Evolutionary conservation across 441 rosid genomes (phyloP).

Genomic region (Codiaeum variegatum): DNA sequence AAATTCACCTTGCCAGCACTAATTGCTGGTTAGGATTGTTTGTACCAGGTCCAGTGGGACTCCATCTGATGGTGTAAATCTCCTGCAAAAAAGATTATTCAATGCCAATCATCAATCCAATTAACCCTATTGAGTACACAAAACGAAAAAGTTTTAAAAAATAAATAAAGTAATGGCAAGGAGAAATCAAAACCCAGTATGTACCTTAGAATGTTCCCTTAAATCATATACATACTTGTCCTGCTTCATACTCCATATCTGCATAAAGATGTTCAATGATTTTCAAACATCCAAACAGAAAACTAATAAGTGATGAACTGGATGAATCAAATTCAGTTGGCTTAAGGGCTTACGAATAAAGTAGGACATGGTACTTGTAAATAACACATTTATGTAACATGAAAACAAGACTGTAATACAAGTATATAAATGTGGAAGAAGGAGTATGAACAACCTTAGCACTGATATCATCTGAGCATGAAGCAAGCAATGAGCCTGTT

Average conservation of each 20-base stretch:
- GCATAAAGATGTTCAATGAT: slow-evolving; percentile 26
- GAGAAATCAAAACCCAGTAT: not conserved
- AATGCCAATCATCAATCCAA: slow-evolving; percentile 1
- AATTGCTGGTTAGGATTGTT: slow-evolving; percentile 88
- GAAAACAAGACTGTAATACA: slow-evolving; percentile 1
- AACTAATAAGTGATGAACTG: not conserved
- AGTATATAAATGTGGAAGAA: slow-evolving; percentile 3
- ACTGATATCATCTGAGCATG: slow-evolving; percentile 93
- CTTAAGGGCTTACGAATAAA: not conserved
- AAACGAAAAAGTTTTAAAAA: too few relatives aligned
- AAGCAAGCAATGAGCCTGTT: slow-evolving; percentile 82
- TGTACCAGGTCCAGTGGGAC: slow-evolving; percentile 90
- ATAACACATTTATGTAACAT: not conserved
- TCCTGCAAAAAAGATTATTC: slow-evolving; percentile 46
- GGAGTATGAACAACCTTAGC: slow-evolving; percentile 62
- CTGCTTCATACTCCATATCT: slow-evolving; percentile 93
- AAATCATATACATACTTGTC: slow-evolving; percentile 78
- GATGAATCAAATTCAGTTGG: not conserved
- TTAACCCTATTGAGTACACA: not conserved
- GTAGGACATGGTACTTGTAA: not conserved
- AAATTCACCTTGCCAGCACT: slow-evolving; percentile 73
- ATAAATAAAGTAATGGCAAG: not conserved
- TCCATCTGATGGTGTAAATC: slow-evolving; percentile 95
- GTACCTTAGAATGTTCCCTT: slow-evolving; percentile 83
- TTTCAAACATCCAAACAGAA: slow-evolving; percentile 8